Evolutionary conservation across 2,329 filamentous ascomycete species (phyloP).

Genomic region (Xylariaceae sp.): DNA sequence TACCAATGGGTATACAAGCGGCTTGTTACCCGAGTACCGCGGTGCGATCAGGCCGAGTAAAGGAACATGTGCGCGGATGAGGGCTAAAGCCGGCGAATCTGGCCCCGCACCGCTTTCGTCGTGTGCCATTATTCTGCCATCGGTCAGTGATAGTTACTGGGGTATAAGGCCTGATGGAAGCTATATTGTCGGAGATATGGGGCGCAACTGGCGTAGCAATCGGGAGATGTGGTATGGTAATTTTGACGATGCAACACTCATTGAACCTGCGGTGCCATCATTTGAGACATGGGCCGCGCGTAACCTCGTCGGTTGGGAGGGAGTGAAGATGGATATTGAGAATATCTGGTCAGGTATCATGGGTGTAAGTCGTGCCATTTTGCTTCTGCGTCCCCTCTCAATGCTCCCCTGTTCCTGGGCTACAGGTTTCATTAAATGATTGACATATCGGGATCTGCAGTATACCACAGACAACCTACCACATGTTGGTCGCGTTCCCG

Average conservation of each 20-base stretch:
- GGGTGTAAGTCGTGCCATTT: slow-evolving; percentile 19
- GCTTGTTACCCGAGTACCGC: slow-evolving; percentile 54
- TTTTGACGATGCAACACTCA: slow-evolving; percentile 41
- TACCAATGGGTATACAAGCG: slow-evolving; percentile 64
- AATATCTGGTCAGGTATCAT: slow-evolving; percentile 34
- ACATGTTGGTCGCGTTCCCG: slow-evolving; percentile 23
- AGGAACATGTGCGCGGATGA: slow-evolving; percentile 36
- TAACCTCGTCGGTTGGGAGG: slow-evolving; percentile 47
- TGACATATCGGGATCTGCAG: slow-evolving; percentile 8
- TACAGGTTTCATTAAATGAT: background rate
- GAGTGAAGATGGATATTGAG: slow-evolving; percentile 32
- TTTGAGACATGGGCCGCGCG: slow-evolving; percentile 47
- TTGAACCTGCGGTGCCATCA: slow-evolving; percentile 40
- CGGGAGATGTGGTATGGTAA: slow-evolving; percentile 42
- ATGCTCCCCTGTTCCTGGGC: background rate
- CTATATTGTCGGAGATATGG: slow-evolving; percentile 37
- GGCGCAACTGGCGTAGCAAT: slow-evolving; percentile 32
- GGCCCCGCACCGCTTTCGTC: background rate
- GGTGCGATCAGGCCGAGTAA: slow-evolving; percentile 60
- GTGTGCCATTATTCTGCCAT: background rate
- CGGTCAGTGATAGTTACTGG: slow-evolving; percentile 21
- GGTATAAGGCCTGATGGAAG: slow-evolving; percentile 39
- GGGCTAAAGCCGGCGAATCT: slow-evolving; percentile 9
- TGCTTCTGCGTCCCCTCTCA: background rate
- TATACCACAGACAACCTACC: slow-evolving; percentile 21